Conservation (phyloP, 1,139 yeast species). For the Sugiyamaella sp. region DNA sequence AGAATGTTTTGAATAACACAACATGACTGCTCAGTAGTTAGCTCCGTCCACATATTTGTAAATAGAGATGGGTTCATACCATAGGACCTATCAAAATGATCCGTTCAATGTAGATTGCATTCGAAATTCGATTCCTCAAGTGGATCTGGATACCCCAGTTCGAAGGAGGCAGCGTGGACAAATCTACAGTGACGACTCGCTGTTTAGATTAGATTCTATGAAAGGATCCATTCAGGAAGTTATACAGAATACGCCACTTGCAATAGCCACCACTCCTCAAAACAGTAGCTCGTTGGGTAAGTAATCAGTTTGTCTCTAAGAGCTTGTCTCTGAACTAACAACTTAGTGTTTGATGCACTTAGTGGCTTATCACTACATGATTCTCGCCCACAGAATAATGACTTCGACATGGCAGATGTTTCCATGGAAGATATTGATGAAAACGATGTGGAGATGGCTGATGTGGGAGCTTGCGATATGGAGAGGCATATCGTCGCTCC, state of each 20-base stretch:
- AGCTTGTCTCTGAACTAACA: neutral
- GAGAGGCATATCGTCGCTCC: conserved; percentile 18
- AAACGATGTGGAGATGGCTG: conserved; percentile 19
- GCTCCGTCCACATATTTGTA: neutral
- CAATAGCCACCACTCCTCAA: neutral
- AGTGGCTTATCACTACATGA: conserved; percentile 5
- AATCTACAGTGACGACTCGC: conserved; percentile 13
- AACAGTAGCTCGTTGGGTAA: neutral
- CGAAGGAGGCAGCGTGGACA: conserved; percentile 11
- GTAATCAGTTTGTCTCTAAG: neutral
- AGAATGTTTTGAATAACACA: too few relatives aligned
- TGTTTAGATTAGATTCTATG: conserved; percentile 21
- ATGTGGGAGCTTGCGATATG: conserved; percentile 17
- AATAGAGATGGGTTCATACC: neutral
- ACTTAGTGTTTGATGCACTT: conserved; percentile 5
- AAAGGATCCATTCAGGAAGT: conserved; percentile 21
- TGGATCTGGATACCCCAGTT: conserved; percentile 1
- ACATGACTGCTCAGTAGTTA: too few relatives aligned
- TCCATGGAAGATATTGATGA: conserved; percentile 17
- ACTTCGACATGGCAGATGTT: conserved; percentile 9
- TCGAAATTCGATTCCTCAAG: conserved; percentile 9
- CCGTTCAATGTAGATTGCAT: conserved; percentile 21
- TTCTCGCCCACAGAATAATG: neutral
- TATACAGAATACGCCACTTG: neutral
- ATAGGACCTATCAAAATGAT: conserved; percentile 3